Evolutionary conservation across 371 early-diverging fungal genomes (phyloP), one percentile per base, ranked within the genome.

Genomic region (Coemansia sp.): DNA sequence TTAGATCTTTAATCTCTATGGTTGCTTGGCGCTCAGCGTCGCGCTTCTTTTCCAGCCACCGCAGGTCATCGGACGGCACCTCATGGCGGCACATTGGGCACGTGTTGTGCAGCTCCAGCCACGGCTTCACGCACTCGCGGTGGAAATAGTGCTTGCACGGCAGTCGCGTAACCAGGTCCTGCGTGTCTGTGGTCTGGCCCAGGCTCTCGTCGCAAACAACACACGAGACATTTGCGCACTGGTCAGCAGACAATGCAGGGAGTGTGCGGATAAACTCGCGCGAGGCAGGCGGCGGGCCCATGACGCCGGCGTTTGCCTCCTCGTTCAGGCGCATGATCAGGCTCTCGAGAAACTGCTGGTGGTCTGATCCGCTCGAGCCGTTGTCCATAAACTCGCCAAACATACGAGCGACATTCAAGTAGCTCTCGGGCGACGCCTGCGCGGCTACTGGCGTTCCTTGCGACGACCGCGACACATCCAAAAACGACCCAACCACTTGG

Each of bases 81-180:
- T 90, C 90, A 14, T 66, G 63, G 16, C 91, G 82, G 67, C 91
- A 90, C 58, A 83, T 82, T 0, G 91, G 91, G 62, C 91, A 90
- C 12, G 90, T 89, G 74, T 90, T 90, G 79, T 90, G 89, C 85
- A 73, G 56, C 64, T 73, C 73, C 25, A 79, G 65, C 79, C 79
- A 79, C 12, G 79, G 79, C 59, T 64, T 69, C 26, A 80, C 62
- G 59, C 80, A 80, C 5, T 62, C 83, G 2, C 75, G 67, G 69
- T 92, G 91, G 73, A 86, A 92, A 57, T 80, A 65, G 71, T 92
- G 92, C 25, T 79, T 82, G 84, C 92, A 92, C 0, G 90, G 88
- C 42, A 90, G 73, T n/a, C 68, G 59, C 16, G 86, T 87, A 23
- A 83, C 75, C 37, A 73, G 71, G 18, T 82, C 78, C 21, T 68